phyloP scores from a whole-genome alignment of 305 asterid species.

The Nicotiana rustica region DNA sequence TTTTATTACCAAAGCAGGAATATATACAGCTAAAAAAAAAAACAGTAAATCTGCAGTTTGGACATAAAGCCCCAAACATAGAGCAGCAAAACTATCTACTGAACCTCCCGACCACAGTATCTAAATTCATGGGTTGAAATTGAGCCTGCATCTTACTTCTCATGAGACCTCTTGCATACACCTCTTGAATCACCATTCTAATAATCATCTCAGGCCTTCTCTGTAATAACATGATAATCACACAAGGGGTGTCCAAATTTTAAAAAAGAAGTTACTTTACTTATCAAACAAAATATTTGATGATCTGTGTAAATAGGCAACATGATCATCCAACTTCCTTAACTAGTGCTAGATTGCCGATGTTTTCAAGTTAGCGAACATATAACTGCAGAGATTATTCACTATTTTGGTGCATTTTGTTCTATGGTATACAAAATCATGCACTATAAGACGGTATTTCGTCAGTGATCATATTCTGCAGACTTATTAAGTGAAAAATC shows the following conservation, averaged over 20 bases:
- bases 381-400: not conserved
- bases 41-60: too few relatives aligned
- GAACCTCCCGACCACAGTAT: too few relatives aligned
- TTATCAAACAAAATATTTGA: constrained; percentile 7
- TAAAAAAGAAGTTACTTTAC: not conserved
- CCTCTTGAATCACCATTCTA: too few relatives aligned
- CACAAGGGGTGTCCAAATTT: not conserved
- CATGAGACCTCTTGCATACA: too few relatives aligned
- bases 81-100: too few relatives aligned
- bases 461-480: not conserved
- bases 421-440: not conserved
- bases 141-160: too few relatives aligned
- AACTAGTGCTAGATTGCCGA: not conserved
- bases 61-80: too few relatives aligned
- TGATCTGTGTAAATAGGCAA: not conserved
- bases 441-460: not conserved
- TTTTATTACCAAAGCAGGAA: too few relatives aligned
- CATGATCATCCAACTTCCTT: not conserved
- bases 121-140: too few relatives aligned
- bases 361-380: not conserved
- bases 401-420: constrained; percentile 11
- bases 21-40: too few relatives aligned
- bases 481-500: not conserved
- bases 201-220: too few relatives aligned
- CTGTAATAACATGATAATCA: not conserved